Percentiles rank a stretch among this genome's conserved stretches.
These are phyloP conservation scores for Cyclotella choctawhatcheeana DNA, from an alignment of 108 stramenopile species.

Conservation along the genomic window DNA sequence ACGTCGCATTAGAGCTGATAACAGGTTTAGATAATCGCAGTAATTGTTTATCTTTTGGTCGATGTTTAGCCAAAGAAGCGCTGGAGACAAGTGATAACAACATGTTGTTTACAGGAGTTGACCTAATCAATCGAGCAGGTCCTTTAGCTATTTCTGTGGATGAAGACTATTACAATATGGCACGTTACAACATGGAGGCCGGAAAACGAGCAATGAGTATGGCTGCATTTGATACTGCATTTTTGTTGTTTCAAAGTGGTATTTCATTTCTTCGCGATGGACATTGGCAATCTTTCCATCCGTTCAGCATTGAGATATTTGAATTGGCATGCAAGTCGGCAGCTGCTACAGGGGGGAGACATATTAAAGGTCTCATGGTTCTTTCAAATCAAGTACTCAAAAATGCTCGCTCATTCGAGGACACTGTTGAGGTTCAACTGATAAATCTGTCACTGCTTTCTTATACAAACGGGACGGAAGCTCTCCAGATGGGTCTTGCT, in stretches of 20 bases:
- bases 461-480: neutral
- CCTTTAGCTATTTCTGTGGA: neutral
- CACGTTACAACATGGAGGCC: constrained; percentile 15
- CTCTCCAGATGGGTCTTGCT: neutral
- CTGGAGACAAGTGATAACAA: neutral
- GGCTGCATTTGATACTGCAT: constrained; percentile 16
- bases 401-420: constrained; percentile 19
- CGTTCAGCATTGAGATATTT: constrained; percentile 28
- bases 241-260: constrained; percentile 25
- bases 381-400: constrained; percentile 14
- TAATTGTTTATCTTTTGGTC: constrained; percentile 12
- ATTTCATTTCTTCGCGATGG: constrained; percentile 4
- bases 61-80: neutral
- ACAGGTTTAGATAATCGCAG: neutral
- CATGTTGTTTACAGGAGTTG: constrained; percentile 14
- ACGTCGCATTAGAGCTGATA: constrained; percentile 29
- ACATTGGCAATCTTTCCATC: constrained; percentile 26
- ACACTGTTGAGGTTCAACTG: constrained; percentile 2
- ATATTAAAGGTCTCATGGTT: neutral
- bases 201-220: constrained; percentile 22
- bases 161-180: constrained; percentile 4
- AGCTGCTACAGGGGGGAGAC: constrained; percentile 3
- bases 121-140: constrained; percentile 20
- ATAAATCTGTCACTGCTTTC: neutral
- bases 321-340: constrained; percentile 8